Evolutionary conservation across 345 rosid genomes (phyloP).

Genomic region (Xanthoceras sorbifolium): DNA sequence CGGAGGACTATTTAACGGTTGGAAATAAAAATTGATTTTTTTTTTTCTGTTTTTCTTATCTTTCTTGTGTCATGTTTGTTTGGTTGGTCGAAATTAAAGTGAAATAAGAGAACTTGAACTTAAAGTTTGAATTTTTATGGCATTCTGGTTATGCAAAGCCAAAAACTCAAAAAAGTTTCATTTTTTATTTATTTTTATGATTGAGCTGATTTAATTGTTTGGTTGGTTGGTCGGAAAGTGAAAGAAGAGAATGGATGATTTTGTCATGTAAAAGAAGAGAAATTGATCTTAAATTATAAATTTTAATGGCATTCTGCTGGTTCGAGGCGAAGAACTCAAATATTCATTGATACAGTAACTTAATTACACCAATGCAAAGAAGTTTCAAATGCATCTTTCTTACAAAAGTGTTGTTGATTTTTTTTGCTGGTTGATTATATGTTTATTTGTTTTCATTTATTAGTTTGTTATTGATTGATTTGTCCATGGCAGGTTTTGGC

Average conservation of each 20-base stretch:
- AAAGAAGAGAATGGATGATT: background rate
- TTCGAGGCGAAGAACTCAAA: background rate
- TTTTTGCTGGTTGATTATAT: background rate
- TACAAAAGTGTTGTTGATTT: background rate
- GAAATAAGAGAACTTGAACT: background rate
- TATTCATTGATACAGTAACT: background rate
- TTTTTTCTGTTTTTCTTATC: background rate
- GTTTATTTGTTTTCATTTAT: background rate
- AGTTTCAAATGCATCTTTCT: background rate
- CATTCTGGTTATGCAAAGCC: background rate
- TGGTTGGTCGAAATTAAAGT: background rate
- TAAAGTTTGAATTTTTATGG: background rate
- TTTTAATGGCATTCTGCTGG: background rate
- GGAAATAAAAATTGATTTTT: constrained; percentile 13
- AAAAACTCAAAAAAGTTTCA: background rate
- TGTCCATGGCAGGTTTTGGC: constrained; percentile 75
- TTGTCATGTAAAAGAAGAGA: background rate
- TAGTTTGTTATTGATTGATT: constrained; percentile 22
- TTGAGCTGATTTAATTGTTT: no score
- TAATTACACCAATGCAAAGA: background rate
- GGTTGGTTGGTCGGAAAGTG: no score
- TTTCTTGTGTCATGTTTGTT: background rate
- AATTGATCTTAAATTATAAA: background rate
- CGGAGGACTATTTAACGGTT: constrained; percentile 92
- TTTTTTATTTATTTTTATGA: background rate